Conservation (phyloP, 78 protist genomes). For the Cavenderia fasciculata region DNA sequence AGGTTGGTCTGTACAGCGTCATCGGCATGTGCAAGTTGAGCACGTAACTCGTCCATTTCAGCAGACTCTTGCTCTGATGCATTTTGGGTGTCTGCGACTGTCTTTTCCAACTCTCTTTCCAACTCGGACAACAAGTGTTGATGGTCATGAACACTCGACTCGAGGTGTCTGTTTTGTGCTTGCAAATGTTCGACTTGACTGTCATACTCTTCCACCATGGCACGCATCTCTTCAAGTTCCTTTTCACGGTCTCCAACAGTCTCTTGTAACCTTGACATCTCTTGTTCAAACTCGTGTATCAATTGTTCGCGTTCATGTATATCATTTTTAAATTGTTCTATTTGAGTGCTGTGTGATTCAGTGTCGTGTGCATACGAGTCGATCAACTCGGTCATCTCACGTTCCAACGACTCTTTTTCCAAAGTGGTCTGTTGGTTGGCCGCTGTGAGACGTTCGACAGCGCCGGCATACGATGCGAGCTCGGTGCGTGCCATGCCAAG, state of each 20-base stretch:
- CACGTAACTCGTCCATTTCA: no score
- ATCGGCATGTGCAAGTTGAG: no score
- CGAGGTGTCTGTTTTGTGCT: background rate
- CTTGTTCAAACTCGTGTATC: no score
- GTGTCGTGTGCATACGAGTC: background rate
- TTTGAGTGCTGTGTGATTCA: background rate
- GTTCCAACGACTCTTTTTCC: background rate
- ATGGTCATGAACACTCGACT: no score
- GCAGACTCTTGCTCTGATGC: no score
- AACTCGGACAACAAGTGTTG: no score
- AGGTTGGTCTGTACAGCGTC: no score
- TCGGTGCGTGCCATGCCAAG: background rate
- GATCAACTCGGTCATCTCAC: background rate
- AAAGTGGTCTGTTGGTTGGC: background rate
- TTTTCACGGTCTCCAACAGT: constrained; percentile 3
- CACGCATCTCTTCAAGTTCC: no score
- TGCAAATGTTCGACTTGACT: no score
- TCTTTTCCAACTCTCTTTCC: background rate
- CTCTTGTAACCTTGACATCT: background rate
- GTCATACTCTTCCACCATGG: no score
- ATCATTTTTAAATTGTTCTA: background rate
- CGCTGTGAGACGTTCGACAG: background rate
- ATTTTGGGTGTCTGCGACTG: background rate
- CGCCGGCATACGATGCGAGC: no score
- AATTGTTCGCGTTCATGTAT: background rate